Evolutionary conservation across 805 yeast species (phyloP), one percentile per base, ranked within the genome.

Genomic region (Lipomyces mesembrius): DNA sequence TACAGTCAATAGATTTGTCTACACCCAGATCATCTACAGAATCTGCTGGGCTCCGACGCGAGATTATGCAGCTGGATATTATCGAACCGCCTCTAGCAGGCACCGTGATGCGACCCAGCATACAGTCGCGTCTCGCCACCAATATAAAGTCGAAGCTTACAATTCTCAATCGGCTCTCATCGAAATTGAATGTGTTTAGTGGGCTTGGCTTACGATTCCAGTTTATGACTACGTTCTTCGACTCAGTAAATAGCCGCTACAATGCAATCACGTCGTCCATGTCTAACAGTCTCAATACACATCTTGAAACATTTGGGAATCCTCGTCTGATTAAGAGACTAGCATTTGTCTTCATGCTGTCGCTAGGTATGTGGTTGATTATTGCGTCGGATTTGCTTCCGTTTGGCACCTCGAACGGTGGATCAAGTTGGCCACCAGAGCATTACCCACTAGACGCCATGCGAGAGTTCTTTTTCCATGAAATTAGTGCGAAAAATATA

Each of bases 241-340:
- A 52, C 32, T 55, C 64, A 11, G 39, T 61, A 8, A 25, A 52
- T 52, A 6, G 55, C 34, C 58, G 37, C 9, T 65, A 61, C 35
- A 12, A 57, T 20, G n/a, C 32, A 11, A 51, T 58, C 43, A 51
- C 62, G n/a, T 7, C 25, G 51, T n/a, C 51, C 9, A 7, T 65
- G 51, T 61, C 68, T 5, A 59, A 53, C 7, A 4, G 54, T 5
- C 22, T 61, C 37, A 65, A 61, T 35, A 59, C 70, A 17, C 85
- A 82, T 34, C 77, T 94, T 12, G 81, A 87, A 22, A 84, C 84
- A 67, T 72, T 90, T n/a, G 97, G 97, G 3, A 92, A 93, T 75
- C 97, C 97, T 3, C 78, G 92, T 59, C 89, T 94, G 34, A 86
- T 93, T 34, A 89, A 90, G 72, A 81, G 98, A 54, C 80, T 93